Base-by-base conservation (phyloP, 2,329 filamentous ascomycete species). In the Trichoderma afroharzianum region DNA sequence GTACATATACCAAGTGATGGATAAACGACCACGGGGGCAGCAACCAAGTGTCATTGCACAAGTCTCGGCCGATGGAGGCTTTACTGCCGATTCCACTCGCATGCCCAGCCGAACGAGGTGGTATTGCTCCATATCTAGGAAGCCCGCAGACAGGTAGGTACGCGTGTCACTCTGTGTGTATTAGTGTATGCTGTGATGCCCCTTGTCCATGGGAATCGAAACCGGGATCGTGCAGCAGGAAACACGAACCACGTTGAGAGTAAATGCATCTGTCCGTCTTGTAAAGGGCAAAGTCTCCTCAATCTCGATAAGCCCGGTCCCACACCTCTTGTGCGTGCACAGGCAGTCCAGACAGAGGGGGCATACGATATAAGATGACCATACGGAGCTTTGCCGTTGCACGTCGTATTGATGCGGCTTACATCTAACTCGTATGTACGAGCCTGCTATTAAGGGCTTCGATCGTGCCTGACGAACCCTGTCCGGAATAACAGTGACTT, bases 151-250 rank as follows among this genome's bases (percentile, higher is more conserved):
- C 58, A 32, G 58, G 18, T 15, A 30, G 47, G 14, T 24, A 21
- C 14, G 21, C 21, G 36, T 12, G 33, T 39, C 36, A 21, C 33
- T 47, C 26, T 58, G n/a, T 33, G 28, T 62, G n/a, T 50, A 28
- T 32, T 26, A 33, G n/a, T 33, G 57, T 12, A 32, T 33, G 28
- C n/a, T 36, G 24, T 26, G 33, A 24, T 24, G 32, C 39, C 55
- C 55, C 66, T 36, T 50, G 66, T 53, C 57, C 26, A 53, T 53
- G 57, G 39, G 43, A 43, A 36, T 69, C 66, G 66, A 69, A 26
- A 28, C 68, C 68, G 26, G 68, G 68, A 70, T 63, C 58, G 43
- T 47, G 59, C 68, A 57, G 59, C 26, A 53, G 24, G 32, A 70
- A 63, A 55, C 58, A 28, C 21, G 68, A 57, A 62, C 68, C 68